Percentiles rank a stretch among this genome's conserved stretches.
These are phyloP conservation scores for Pezicula radicicola DNA, from an alignment of 2,329 filamentous ascomycete genomes.

Conservation along the genomic window DNA sequence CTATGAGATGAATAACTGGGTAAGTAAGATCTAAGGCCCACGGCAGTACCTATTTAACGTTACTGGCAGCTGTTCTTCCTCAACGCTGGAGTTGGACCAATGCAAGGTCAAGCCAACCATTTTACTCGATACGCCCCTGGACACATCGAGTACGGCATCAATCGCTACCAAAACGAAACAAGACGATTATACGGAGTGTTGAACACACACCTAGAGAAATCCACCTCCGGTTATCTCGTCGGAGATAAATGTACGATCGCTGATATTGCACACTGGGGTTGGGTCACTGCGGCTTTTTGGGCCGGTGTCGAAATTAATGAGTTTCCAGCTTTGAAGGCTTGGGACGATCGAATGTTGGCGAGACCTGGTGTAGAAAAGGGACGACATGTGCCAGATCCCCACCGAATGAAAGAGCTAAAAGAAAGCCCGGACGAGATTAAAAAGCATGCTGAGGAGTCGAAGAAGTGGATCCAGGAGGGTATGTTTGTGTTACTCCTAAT, in stretches of 20 bases:
- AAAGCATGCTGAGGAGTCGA: slow-evolving; percentile 47
- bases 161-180: slow-evolving; percentile 80
- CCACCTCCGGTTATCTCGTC: slow-evolving; percentile 55
- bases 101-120: slow-evolving; percentile 84
- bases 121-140: slow-evolving; percentile 81
- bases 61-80: slow-evolving; percentile 57
- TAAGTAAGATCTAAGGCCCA: slow-evolving; percentile 27
- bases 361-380: slow-evolving; percentile 75
- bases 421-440: slow-evolving; percentile 51
- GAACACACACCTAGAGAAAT: slow-evolving; percentile 64
- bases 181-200: slow-evolving; percentile 77
- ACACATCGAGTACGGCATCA: slow-evolving; percentile 77
- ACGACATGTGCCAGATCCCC: slow-evolving; percentile 64
- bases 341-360: slow-evolving; percentile 69
- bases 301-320: slow-evolving; percentile 67
- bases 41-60: slow-evolving; percentile 2
- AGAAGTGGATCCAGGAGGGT: slow-evolving; percentile 63
- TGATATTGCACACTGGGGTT: slow-evolving; percentile 75
- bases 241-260: slow-evolving; percentile 71
- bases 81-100: slow-evolving; percentile 77
- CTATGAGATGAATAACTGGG: slow-evolving; percentile 80
- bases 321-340: slow-evolving; percentile 73
- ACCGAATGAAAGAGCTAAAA: slow-evolving; percentile 54
- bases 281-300: slow-evolving; percentile 22
- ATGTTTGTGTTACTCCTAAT: slow-evolving; percentile 41